Evolutionary conservation across 495 filamentous ascomycete species (phyloP).

Genomic region (Daldinia loculata): DNA sequence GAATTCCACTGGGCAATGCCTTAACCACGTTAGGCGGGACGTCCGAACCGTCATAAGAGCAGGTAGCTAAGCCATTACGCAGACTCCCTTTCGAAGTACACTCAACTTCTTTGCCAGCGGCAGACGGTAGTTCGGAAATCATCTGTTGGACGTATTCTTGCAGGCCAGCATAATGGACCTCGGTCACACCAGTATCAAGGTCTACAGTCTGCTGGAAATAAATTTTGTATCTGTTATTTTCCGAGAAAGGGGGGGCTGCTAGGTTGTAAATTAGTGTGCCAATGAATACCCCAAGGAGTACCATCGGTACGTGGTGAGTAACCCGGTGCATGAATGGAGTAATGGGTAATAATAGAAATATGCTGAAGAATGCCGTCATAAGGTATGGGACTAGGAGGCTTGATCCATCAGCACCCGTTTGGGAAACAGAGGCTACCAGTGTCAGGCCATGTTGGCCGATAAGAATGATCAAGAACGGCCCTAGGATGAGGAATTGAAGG

Average conservation of each 20-base stretch:
- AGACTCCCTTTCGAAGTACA: conserved; percentile 55
- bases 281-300: conserved; percentile 75
- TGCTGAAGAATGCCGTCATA: conserved; percentile 68
- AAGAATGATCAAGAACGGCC: conserved; percentile 78
- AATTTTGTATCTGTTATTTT: conserved; percentile 78
- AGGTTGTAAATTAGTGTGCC: conserved; percentile 89
- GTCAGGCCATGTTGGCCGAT: conserved; percentile 77
- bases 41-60: conserved; percentile 70
- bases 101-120: conserved; percentile 65
- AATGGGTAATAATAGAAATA: conserved; percentile 78
- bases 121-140: conserved; percentile 73
- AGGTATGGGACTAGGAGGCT: conserved; percentile 74
- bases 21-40: conserved; percentile 66
- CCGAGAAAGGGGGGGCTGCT: conserved; percentile 86
- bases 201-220: conserved; percentile 87
- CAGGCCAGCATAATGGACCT: conserved; percentile 75
- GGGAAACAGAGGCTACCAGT: conserved; percentile 73
- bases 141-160: conserved; percentile 73
- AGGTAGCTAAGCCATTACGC: conserved; percentile 63
- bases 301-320: conserved; percentile 80
- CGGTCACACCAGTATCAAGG: conserved; percentile 74
- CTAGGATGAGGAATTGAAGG: conserved; percentile 81
- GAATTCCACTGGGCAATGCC: conserved; percentile 51
- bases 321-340: conserved; percentile 88
- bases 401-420: conserved; percentile 84